These are phyloP conservation scores for Phytophthora parvispora DNA, from an alignment of 352 stramenopile species.

Conservation along the genomic window DNA sequence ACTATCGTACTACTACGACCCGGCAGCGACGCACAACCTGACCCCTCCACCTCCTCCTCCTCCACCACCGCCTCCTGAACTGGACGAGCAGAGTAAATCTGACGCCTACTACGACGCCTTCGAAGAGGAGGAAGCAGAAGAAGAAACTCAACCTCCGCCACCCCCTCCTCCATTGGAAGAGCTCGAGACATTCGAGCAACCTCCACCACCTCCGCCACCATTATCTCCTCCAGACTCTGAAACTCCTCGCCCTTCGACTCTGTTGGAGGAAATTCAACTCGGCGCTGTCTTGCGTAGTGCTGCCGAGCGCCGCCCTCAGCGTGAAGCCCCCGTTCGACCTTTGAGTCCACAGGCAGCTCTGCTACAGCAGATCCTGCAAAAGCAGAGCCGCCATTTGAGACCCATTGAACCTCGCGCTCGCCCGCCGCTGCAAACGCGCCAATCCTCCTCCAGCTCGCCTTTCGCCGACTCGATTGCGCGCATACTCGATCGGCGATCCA, in stretches of 20 bases:
- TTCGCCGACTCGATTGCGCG: conserved; percentile 72
- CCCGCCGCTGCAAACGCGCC: conserved; percentile 1
- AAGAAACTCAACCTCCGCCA: conserved; percentile 7
- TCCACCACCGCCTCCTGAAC: conserved; percentile 17
- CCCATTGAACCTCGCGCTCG: conserved; percentile 33
- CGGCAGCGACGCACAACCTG: conserved; percentile 22
- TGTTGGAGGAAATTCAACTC: conserved; percentile 48
- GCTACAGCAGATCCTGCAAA: conserved; percentile 65
- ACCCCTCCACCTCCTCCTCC: conserved; percentile 32
- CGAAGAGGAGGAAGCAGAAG: conserved; percentile 16
- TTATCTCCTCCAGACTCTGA: background rate
- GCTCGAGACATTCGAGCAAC: conserved; percentile 15
- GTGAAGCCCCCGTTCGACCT: conserved; percentile 6
- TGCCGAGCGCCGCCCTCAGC: background rate
- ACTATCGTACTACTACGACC: conserved; percentile 69
- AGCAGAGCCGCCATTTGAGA: conserved; percentile 54
- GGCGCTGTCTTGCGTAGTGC: conserved; percentile 33
- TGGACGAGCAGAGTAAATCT: conserved; percentile 32
- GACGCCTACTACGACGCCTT: conserved; percentile 26
- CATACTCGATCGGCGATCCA: conserved; percentile 63
- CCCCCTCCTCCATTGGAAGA: conserved; percentile 18
- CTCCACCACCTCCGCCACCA: conserved; percentile 16
- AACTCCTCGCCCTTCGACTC: conserved; percentile 2
- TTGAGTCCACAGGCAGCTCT: conserved; percentile 40
- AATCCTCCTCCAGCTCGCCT: conserved; percentile 23